Conservation (phyloP, 2,329 filamentous ascomycete genomes). For the Pyrenophora seminiperda region DNA sequence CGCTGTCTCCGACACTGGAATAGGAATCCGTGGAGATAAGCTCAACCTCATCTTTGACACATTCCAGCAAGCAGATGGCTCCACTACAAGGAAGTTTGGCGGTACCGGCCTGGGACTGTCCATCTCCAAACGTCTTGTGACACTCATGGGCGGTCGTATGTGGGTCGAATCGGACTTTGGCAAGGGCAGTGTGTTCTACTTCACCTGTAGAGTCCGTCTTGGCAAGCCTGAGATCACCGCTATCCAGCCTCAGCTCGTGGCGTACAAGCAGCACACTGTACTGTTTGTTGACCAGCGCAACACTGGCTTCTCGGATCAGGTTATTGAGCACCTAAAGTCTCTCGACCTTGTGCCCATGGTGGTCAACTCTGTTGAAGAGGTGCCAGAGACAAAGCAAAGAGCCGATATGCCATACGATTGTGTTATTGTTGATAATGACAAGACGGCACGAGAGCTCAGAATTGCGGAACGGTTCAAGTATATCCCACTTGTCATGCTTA, state of each 20-base stretch:
- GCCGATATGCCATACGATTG: constrained; percentile 78
- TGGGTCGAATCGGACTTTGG: constrained; percentile 95
- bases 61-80: constrained; percentile 97
- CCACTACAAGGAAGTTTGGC: constrained; percentile 93
- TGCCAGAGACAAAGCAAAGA: constrained; percentile 60
- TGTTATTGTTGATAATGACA: constrained; percentile 92
- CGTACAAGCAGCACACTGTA: constrained; percentile 91
- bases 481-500: constrained; percentile 90
- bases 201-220: constrained; percentile 88
- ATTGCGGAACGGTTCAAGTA: constrained; percentile 97
- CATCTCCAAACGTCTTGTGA: constrained; percentile 93
- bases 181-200: constrained; percentile 92
- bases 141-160: constrained; percentile 93
- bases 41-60: constrained; percentile 97
- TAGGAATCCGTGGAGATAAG: constrained; percentile 94
- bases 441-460: constrained; percentile 82
- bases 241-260: constrained; percentile 81
- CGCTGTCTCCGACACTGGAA: constrained; percentile 92
- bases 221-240: constrained; percentile 77
- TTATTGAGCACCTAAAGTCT: constrained; percentile 75
- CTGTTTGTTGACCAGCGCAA: constrained; percentile 92
- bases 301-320: constrained; percentile 75
- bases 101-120: constrained; percentile 92
- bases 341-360: constrained; percentile 83
- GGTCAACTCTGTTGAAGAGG: constrained; percentile 74